Conservation (phyloP, 140 eudicot species). For the Ambrosia hybrid region DNA sequence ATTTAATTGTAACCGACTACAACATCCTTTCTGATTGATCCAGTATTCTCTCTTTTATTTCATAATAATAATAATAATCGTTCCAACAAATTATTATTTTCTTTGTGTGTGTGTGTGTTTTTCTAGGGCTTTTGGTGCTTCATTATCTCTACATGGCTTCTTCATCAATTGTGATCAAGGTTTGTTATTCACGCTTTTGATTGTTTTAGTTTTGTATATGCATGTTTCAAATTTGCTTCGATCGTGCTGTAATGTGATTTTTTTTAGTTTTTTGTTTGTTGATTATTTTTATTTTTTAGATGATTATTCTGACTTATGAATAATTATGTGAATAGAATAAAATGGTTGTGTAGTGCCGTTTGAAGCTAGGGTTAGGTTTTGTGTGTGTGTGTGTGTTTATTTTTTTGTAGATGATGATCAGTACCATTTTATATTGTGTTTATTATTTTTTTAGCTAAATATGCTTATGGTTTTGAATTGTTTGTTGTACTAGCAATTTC, state of each 20-base stretch:
- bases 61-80: not conserved
- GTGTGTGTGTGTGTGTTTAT: not conserved
- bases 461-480: no score
- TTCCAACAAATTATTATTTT: not conserved
- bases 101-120: not conserved
- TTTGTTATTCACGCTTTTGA: constrained; percentile 15
- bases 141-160: constrained; percentile 26
- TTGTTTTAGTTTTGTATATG: not conserved
- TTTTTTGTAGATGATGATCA: not conserved
- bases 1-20: not conserved
- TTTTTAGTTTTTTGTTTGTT: not conserved
- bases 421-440: no score
- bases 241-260: not conserved
- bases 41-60: not conserved
- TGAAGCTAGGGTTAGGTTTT: not conserved
- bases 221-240: constrained; percentile 2
- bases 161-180: constrained; percentile 42
- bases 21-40: no score
- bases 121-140: constrained; percentile 9
- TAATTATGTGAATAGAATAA: no score
- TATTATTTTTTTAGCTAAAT: no score
- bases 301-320: not conserved
- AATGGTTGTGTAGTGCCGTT: no score
- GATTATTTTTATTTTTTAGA: not conserved
- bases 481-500: not conserved